phyloP scores from a whole-genome alignment of 192 early-diverging fungal species.

The Podila epicladia region DNA sequence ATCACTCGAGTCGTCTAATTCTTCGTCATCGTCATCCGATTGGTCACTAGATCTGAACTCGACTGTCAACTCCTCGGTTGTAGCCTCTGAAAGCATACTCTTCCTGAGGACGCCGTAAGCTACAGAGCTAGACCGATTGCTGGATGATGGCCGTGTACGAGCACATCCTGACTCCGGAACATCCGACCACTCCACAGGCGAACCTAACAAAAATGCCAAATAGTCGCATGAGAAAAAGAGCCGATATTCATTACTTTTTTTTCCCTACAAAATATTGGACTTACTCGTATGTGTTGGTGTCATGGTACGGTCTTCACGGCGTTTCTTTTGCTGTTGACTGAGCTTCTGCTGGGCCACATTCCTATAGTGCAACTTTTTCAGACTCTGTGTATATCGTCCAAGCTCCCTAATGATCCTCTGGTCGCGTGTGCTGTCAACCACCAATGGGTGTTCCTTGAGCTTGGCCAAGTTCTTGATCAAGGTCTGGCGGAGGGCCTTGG shows the following conservation, averaged over 20 bases:
- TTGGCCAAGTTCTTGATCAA: slow-evolving; percentile 52
- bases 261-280: not conserved
- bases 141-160: not conserved
- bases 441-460: slow-evolving; percentile 50
- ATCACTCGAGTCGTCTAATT: slow-evolving; percentile 11
- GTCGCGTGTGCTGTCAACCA: slow-evolving; percentile 56
- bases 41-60: not conserved
- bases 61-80: slow-evolving; percentile 1
- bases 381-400: slow-evolving; percentile 20
- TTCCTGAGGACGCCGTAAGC: not conserved
- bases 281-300: not conserved
- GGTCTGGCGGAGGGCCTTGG: slow-evolving; percentile 47
- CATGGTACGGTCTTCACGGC: not conserved
- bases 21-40: slow-evolving; percentile 12
- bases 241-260: not conserved
- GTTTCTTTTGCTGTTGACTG: not conserved
- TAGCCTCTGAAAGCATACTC: not conserved
- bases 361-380: slow-evolving; percentile 26
- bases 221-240: no score
- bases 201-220: not conserved
- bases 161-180: not conserved
- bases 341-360: not conserved
- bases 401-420: slow-evolving; percentile 62
- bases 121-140: slow-evolving; percentile 2
- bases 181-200: not conserved